Evolutionary conservation across 164 flowering plant genomes (phyloP).

Genomic region (Hamamelis virginiana): DNA sequence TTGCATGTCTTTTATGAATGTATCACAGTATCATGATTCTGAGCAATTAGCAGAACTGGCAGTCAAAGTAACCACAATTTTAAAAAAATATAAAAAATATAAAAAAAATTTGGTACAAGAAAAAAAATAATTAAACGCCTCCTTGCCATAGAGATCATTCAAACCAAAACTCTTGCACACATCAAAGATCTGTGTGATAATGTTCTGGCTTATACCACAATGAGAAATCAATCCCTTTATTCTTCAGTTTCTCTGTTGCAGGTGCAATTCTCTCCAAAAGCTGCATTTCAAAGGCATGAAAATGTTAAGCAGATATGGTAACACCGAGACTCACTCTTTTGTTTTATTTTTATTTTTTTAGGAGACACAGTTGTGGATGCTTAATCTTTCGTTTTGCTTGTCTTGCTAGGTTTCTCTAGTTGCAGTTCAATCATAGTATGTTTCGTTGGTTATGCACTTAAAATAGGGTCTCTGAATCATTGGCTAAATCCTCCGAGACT

Average conservation of each 20-base stretch:
- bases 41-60: too few relatives aligned
- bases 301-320: neutral
- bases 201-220: constrained; percentile 90
- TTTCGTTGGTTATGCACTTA: neutral
- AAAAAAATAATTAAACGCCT: too few relatives aligned
- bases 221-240: constrained; percentile 74
- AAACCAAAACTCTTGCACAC: neutral
- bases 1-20: too few relatives aligned
- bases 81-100: too few relatives aligned
- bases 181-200: constrained; percentile 65
- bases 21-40: too few relatives aligned
- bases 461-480: neutral
- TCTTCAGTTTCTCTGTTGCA: constrained; percentile 79
- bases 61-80: too few relatives aligned
- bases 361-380: too few relatives aligned
- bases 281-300: constrained; percentile 37
- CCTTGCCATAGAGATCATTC: constrained; percentile 6
- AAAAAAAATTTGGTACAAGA: too few relatives aligned
- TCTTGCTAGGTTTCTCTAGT: neutral
- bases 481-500: neutral
- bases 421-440: neutral
- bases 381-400: too few relatives aligned
- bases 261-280: constrained; percentile 79
- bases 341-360: too few relatives aligned
- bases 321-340: too few relatives aligned